Percentiles rank a stretch among this genome's conserved stretches.
These are phyloP conservation scores for Penicillium sp. DNA, from an alignment of 2,329 filamentous ascomycete genomes.

Conservation along the genomic window DNA sequence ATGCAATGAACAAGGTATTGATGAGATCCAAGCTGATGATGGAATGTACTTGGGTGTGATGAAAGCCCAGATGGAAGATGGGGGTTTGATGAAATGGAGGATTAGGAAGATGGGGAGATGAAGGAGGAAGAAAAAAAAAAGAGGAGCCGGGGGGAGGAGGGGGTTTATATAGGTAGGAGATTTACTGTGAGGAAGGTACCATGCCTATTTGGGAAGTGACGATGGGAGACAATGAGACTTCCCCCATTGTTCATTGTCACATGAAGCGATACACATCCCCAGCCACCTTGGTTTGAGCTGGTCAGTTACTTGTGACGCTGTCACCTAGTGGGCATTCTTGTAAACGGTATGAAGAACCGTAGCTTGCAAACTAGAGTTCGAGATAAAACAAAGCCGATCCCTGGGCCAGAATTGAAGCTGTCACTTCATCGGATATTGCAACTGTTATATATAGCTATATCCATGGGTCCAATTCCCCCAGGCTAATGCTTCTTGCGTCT, in stretches of 20 bases:
- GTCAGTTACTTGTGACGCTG: background rate
- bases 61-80: background rate
- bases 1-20: background rate
- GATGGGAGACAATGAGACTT: background rate
- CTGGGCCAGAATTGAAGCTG: background rate
- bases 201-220: background rate
- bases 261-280: background rate
- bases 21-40: background rate
- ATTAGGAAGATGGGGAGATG: background rate
- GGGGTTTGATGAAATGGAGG: background rate
- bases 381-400: background rate
- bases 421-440: background rate
- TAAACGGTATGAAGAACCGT: background rate
- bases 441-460: background rate
- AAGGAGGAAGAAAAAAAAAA: background rate
- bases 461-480: background rate
- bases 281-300: too few species aligned
- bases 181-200: background rate
- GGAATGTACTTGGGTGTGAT: background rate
- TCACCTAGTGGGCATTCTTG: background rate
- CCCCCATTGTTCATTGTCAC: background rate
- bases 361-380: background rate
- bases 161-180: background rate
- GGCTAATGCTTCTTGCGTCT: background rate
- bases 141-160: background rate